Base-by-base conservation (phyloP, 495 filamentous ascomycete species). In the Aspergillus sparsus region DNA sequence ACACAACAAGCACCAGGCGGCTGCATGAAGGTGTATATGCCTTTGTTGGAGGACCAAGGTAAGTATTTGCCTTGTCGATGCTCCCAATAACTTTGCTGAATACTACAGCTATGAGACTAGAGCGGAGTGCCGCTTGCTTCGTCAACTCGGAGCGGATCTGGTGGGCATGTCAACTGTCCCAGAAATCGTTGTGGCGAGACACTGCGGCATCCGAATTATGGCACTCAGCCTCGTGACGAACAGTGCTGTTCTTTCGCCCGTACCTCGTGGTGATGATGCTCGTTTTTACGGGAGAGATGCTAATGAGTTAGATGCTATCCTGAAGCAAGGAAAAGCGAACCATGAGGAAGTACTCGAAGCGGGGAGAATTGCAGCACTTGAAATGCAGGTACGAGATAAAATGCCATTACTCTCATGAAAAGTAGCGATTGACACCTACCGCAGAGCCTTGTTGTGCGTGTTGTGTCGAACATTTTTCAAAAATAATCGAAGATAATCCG, bases 91-190 rank as follows among this genome's bases (percentile, higher is more conserved):
- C 9, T 47, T 56, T 60, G 31, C 54, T 37, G n/a, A 53, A 55
- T 13, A 55, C 62, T 31, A 53, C 64, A 88, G 85, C 53, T 90
- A 89, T 70, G 89, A 92, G 66, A 92, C 89, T 1, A 79, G 89
- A 60, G 87, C 89, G 11, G 89, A 92, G 68, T 91, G 89, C 62
- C 82, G 89, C 16, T 85, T 92, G 83, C 79, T 92, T 58, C 79
- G 77, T 32, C 73, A 69, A 36, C 68, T 90, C 12, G 88, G 88
- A 7, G 88, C 87, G 31, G 88, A 92, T 70, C 71, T 91, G 15
- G 89, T 91, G 4, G 89, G 88, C 8, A 91, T 92, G 89, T 89
- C 86, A 15, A 91, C 88, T 6, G 86, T 91, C 13, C 89, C 89
- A 10, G 89, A 92, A 67, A 86, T 91, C 42, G 81, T 91, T 51